Base-by-base conservation (phyloP, 1,284 basidiomycete species). In the Puccinia horiana region DNA sequence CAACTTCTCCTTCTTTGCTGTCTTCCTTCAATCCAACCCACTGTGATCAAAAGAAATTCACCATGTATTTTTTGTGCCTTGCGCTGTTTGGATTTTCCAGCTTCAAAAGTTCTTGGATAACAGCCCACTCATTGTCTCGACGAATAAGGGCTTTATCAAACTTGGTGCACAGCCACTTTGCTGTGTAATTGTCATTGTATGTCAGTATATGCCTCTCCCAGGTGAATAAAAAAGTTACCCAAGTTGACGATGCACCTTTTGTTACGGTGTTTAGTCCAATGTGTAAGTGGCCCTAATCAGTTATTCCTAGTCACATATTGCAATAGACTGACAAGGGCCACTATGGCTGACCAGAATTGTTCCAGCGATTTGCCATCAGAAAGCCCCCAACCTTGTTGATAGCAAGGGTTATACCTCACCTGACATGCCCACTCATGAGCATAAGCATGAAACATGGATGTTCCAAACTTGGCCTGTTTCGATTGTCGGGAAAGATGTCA, bases 391-490 rank as follows among this genome's bases (percentile, higher is more conserved):
- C 58, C 52, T 12, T 8, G 40, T 35, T 76, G 49, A 40, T 56
- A 56, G 1, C 56, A 3, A 1, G 74, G 74, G 40, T 76, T 56
- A 23, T 76, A 76, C n/a, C 63, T 61, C 6, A 76, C 1, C 37
- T 76, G 74, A 23, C 54, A 76, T 0, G 37, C 8, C 74, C 74
- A 76, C 29, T 76, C 26, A 23, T 76, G 54, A 42, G 47, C 74
- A 35, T 76, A 58, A n/a, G 75, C 56, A 26, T 76, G 75, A 40
- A 76, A 76, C 0, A 76, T 58, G 12, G 56, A 63, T 4, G 75
- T 76, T 37, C 75, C 56, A 65, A 76, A 76, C 26, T 61, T 42
- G 11, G 40, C n/a, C n/a, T n/a, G n/a, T n/a, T n/a, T n/a, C n/a
- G n/a, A n/a, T n/a, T n/a, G 9, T 12, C 49, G n/a, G n/a, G n/a